phyloP scores from a whole-genome alignment of 768 basidiomycete genomes.

The Scleroderma citrinum region DNA sequence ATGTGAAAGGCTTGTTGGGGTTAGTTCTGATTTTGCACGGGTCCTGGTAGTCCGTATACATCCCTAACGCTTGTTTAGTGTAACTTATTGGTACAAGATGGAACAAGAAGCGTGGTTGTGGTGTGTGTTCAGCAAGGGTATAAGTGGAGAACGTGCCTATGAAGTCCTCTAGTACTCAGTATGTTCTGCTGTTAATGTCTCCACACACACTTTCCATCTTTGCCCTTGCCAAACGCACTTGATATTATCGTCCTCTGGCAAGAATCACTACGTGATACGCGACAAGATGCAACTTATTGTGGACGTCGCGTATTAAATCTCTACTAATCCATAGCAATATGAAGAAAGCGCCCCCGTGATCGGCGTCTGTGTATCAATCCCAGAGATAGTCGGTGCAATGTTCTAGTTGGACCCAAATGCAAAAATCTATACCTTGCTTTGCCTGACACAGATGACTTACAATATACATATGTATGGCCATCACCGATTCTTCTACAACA shows the following conservation, averaged over 20 bases:
- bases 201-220: background rate
- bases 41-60: too few species aligned
- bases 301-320: background rate
- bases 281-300: constrained; percentile 11
- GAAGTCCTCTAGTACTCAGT: too few species aligned
- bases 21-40: constrained; percentile 32
- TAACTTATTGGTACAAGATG: too few species aligned
- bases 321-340: constrained; percentile 16
- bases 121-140: background rate
- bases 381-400: too few species aligned
- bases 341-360: constrained; percentile 22
- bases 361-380: constrained; percentile 15
- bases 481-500: constrained; percentile 20
- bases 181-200: background rate
- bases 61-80: too few species aligned
- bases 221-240: background rate
- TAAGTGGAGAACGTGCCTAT: too few species aligned
- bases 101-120: too few species aligned
- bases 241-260: background rate
- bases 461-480: constrained; percentile 17
- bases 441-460: constrained; percentile 9
- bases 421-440: background rate
- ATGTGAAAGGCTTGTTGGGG: constrained; percentile 67
- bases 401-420: background rate
- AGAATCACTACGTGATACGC: background rate